Base-by-base conservation (phyloP, 495 filamentous ascomycete species). In the Aspergillus carlsbadensis region DNA sequence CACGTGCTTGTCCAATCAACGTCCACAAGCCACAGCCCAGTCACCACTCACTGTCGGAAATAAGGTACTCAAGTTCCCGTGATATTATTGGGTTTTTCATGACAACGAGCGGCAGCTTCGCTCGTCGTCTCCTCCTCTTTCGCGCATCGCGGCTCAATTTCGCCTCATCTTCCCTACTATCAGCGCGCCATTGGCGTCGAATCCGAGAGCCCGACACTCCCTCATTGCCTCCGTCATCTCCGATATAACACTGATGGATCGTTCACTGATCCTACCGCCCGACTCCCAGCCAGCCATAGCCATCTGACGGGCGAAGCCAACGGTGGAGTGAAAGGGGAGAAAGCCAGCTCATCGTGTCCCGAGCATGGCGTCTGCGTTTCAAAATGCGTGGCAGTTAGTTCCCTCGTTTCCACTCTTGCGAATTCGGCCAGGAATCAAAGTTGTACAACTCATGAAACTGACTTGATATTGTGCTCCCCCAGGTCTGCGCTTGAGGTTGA, bases 261-360 rank as follows among this genome's bases (percentile, higher is more conserved):
- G 59, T 66, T 68, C 61, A 71, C 62, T 67, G 60, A 58, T 63
- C 50, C 60, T 59, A 65, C 70, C 63, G 66, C 65, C 66, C 67
- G 66, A 74, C 65, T 65, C 71, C 59, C 71, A 70, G 67, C 73
- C 73, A 69, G 73, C 65, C 68, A 74, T 74, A 69, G 70, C 66
- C 70, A 78, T 81, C 67, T 85, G 81, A 84, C 79, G 71, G 66
- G 71, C 70, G 65, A 74, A 70, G 73, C 70, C 67, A 75, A 78
- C 76, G 75, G 76, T 78, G 73, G 75, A 75, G 74, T 79, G 74
- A 70, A 62, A 55, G 61, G 67, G 67, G 63, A 56, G 45, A 57
- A 50, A 14, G 14, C 3, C 37, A 13, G 18, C 54, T 43, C 61
- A 48, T 42, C 52, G 44, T 55, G 60, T 49, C 61, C 52, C 48